Evolutionary conservation across 1,284 basidiomycete genomes (phyloP).

Genomic region (Trichosporon ovoides): DNA sequence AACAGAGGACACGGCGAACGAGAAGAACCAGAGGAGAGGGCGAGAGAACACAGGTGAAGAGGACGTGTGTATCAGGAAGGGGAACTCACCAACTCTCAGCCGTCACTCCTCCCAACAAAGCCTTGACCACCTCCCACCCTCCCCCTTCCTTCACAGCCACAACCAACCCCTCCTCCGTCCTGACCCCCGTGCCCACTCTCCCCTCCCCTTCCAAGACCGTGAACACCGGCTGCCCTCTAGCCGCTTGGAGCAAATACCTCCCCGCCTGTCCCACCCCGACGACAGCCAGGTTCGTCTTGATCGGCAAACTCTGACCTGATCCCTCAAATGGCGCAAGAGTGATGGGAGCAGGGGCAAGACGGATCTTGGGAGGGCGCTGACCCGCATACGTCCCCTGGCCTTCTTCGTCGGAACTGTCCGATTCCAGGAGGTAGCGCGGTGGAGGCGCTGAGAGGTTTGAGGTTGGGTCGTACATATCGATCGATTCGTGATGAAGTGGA

Average conservation of each 20-base stretch:
- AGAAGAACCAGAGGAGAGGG: no score
- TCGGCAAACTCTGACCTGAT: not conserved
- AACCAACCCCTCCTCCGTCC: constrained; percentile 11
- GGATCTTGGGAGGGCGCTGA: not conserved
- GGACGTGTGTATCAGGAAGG: no score
- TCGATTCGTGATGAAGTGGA: not conserved
- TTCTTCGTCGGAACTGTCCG: constrained; percentile 46
- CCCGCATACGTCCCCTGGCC: constrained; percentile 34
- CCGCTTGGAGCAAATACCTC: constrained; percentile 23
- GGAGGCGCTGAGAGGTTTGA: constrained; percentile 33
- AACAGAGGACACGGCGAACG: no score
- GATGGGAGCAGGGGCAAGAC: not conserved
- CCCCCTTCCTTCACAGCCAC: constrained; percentile 15
- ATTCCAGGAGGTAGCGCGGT: constrained; percentile 45
- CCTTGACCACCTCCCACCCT: constrained; percentile 11
- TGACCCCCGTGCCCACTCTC: constrained; percentile 16
- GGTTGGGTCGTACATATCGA: constrained; percentile 35
- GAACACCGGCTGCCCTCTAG: constrained; percentile 12
- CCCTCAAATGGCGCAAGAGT: no score
- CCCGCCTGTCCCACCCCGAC: constrained; percentile 38
- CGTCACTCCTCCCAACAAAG: not conserved
- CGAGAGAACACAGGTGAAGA: no score
- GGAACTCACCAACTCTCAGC: constrained; percentile 13
- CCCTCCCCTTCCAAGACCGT: constrained; percentile 17
- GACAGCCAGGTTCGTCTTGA: constrained; percentile 13